A percentile compares a stretch with the other conserved stretches of the same genome.
Evolutionary conservation across 1,139 yeast species (phyloP).

Genomic region (Debaryomyces psychrophilus): DNA sequence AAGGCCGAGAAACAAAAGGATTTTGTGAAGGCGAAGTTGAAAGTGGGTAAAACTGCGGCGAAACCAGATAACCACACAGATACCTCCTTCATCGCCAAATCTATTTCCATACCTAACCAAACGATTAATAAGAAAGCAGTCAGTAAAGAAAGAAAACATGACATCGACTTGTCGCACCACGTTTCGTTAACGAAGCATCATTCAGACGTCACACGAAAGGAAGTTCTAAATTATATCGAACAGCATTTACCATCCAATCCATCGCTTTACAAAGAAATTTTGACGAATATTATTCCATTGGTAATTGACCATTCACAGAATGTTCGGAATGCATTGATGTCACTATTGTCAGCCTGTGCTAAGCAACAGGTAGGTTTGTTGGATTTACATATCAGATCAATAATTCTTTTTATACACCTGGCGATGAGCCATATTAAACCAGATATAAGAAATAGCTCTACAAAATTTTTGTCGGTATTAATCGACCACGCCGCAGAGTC

Average conservation of each 20-base stretch:
- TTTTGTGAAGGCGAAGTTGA: conserved; percentile 77
- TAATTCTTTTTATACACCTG: conserved; percentile 78
- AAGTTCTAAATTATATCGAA: conserved; percentile 59
- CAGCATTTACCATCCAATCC: conserved; percentile 53
- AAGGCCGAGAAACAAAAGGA: conserved; percentile 73
- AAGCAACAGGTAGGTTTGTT: conserved; percentile 57
- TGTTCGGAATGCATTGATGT: conserved; percentile 65
- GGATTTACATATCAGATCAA: conserved; percentile 64
- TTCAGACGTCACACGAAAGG: conserved; percentile 71
- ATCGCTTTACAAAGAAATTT: conserved; percentile 58
- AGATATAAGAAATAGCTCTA: conserved; percentile 69
- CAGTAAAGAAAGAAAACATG: conserved; percentile 26
- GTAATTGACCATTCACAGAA: conserved; percentile 61
- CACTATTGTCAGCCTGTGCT: conserved; percentile 55
- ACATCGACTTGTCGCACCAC: conserved; percentile 55
- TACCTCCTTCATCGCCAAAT: conserved; percentile 79
- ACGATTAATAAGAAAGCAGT: conserved; percentile 35
- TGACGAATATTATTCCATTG: conserved; percentile 59
- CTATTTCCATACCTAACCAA: conserved; percentile 66
- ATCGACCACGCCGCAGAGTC: conserved; percentile 51
- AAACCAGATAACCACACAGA: conserved; percentile 78
- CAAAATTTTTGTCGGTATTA: conserved; percentile 61
- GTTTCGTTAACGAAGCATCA: conserved; percentile 79
- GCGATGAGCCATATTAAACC: conserved; percentile 94
- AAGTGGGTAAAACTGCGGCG: conserved; percentile 82